phyloP scores from a whole-genome alignment of 768 basidiomycete species.

The Strobilomyces dryophilus region DNA sequence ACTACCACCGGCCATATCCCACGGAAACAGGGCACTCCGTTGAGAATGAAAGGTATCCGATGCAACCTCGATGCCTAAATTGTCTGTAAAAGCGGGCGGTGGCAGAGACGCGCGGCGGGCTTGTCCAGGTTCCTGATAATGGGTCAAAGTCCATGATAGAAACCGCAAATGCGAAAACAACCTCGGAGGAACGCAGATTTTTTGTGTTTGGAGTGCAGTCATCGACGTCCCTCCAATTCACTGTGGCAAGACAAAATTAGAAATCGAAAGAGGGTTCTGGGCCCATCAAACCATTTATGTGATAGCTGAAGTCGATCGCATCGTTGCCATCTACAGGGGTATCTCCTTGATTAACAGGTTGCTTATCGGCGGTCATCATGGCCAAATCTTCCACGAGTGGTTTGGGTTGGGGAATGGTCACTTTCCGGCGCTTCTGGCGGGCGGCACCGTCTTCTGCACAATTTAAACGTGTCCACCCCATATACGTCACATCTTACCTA shows the following conservation, averaged over 20 bases:
- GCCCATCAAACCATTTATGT: slow-evolving; percentile 19
- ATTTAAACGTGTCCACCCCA: slow-evolving; percentile 2
- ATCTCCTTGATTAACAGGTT: slow-evolving; percentile 10
- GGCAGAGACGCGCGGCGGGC: slow-evolving; percentile 67
- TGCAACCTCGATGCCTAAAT: slow-evolving; percentile 45
- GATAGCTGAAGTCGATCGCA: slow-evolving; percentile 23
- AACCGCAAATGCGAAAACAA: slow-evolving; percentile 27
- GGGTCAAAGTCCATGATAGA: slow-evolving; percentile 10
- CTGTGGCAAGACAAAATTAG: slow-evolving; percentile 16
- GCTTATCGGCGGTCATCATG: slow-evolving; percentile 7
- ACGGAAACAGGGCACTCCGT: slow-evolving; percentile 70
- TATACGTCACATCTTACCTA: slow-evolving; percentile 11
- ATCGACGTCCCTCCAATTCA: slow-evolving; percentile 17
- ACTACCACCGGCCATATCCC: slow-evolving; percentile 75
- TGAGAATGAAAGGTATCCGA: slow-evolving; percentile 49
- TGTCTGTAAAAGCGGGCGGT: slow-evolving; percentile 45
- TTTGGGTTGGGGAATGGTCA: slow-evolving; percentile 13
- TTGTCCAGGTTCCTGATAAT: slow-evolving; percentile 76
- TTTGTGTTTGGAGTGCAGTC: slow-evolving; percentile 15
- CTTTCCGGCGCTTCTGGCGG: slow-evolving; percentile 47
- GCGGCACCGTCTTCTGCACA: slow-evolving; percentile 34
- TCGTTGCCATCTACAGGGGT: slow-evolving; percentile 7
- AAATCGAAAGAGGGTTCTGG: neutral
- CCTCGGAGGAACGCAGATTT: slow-evolving; percentile 58
- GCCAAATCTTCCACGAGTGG: neutral